These are phyloP conservation scores for Eucalyptus albens DNA, from an alignment of 345 rosid genomes.

Conservation along the genomic window DNA sequence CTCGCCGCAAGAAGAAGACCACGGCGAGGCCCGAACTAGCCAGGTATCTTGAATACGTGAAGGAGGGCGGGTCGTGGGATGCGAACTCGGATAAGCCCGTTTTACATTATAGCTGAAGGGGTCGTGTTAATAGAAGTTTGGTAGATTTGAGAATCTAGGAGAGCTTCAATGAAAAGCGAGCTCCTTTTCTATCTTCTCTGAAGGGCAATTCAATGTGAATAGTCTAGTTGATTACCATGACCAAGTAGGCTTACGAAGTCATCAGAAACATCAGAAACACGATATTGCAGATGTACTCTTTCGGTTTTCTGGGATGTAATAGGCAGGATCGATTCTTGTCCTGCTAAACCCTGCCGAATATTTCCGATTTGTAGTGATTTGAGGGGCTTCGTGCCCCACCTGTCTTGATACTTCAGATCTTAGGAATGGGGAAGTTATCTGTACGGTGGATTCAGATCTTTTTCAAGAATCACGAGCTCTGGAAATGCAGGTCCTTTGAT, in stretches of 20 bases:
- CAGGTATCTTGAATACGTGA: constrained; percentile 62
- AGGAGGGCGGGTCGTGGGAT: constrained; percentile 74
- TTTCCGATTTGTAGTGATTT: not conserved
- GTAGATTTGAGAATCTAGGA: not conserved
- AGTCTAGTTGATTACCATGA: not conserved
- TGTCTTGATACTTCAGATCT: not conserved
- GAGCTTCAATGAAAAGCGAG: not conserved
- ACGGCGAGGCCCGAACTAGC: constrained; percentile 58
- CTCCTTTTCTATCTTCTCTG: not conserved
- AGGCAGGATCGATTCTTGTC: not conserved
- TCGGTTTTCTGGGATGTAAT: not conserved
- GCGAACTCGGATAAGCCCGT: constrained; percentile 27
- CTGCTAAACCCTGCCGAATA: not conserved
- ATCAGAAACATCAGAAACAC: not conserved
- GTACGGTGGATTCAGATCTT: not conserved
- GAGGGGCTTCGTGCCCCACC: not conserved
- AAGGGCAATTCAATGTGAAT: not conserved
- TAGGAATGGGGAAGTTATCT: not conserved
- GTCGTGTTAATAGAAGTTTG: not conserved
- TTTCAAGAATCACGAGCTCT: not conserved
- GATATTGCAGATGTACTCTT: not conserved
- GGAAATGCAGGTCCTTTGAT: not conserved
- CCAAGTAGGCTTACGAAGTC: not conserved
- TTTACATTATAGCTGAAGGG: constrained; percentile 19
- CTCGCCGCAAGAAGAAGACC: constrained; percentile 43